Base-by-base conservation (phyloP, 257 asterid species). In the Ballota nigra region DNA sequence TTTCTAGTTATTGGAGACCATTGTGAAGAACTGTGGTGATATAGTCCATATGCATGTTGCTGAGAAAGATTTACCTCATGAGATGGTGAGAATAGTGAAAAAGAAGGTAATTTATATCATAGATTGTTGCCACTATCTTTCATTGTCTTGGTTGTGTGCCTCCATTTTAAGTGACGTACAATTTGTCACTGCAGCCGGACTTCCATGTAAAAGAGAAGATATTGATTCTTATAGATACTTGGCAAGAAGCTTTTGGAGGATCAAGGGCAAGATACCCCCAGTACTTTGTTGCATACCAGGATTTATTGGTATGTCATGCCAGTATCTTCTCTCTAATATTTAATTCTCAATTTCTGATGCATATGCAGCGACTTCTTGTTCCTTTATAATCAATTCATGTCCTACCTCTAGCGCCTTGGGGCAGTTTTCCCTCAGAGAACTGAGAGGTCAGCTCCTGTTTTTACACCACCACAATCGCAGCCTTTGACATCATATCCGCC, bases 191-290 rank as follows among this genome's bases (percentile, higher is more conserved):
- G 89, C 90, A 95, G 97, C 98, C 99, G 11, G 99, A 95, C 83
- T 83, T 89, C 77, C 96, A 88, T 81, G 99, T 95, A 78, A 95
- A 89, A 77, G 99, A 95, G 89, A 92, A 95, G 87, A 92, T 95
- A 78, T 82, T 95, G 82, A 88, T 86, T 85, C 89, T 95, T 70
- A 87, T 95, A 59, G 99, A 95, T 84, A 95, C 99, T 26, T 95
- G 99, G 99, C 99, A 95, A 92, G 99, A 95, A 86, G 97, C 98
- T 69, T 89, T 95, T 88, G 98, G 99, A 77, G 99, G 98, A 79
- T 80, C 97, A 71, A 86, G 95, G 83, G 95, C 91, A 52, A 88
- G 92, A 82, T 89, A 91, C 79, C 95, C 98, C 53, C 99, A 94
- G 75, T 95, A 82, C 77, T 89, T 80, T 85, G 90, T 79, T 1